Base-by-base conservation (phyloP, 192 early-diverging fungal species). In the Backusella circina region DNA sequence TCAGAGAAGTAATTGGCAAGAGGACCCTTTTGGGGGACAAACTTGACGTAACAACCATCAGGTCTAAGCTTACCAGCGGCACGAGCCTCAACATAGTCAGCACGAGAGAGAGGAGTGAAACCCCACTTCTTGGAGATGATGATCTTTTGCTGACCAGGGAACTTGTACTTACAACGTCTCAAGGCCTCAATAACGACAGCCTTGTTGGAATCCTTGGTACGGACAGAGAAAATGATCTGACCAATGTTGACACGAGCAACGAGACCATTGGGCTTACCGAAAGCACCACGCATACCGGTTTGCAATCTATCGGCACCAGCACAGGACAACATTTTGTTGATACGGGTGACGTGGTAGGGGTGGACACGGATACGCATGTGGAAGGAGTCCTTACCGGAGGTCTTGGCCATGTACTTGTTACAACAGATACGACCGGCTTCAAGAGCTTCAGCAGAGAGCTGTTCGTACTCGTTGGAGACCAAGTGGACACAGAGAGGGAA, bases 251-350 rank as follows among this genome's bases (percentile, higher is more conserved):
- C 95, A 87, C 97, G 96, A 75, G 98, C 98, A 73, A 95, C 98
- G 76, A 90, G 89, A 76, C 96, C 96, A 73, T 90, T 89, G 81
- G 98, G 97, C 89, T 99, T 99, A 75, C 97, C 98, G 80, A 91
- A 98, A 83, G 98, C 98, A 86, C 98, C 98, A 86, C 98, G 94
- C 97, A 99, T 99, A 90, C 97, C 98, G 79, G 92, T 93, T 88
- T 99, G 98, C 75, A 99, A 91, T 87, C 94, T 89, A 97, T 98
- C 97, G 77, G 98, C 97, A 88, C 98, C 98, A 76, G 98, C 98
- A 85, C 97, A 99, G 72, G 96, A 97, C 86, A 98, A 90, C 98
- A 99, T 99, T 90, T 99, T 99, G 93, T 99, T 98, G 93, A 99
- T 99, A 75, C 98, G 95, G 79, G 95, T 87, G 31, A 99, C 98